These are phyloP conservation scores for Parastagonospora nodorum DNA, from an alignment of 2,329 filamentous ascomycete species.

Conservation along the genomic window DNA sequence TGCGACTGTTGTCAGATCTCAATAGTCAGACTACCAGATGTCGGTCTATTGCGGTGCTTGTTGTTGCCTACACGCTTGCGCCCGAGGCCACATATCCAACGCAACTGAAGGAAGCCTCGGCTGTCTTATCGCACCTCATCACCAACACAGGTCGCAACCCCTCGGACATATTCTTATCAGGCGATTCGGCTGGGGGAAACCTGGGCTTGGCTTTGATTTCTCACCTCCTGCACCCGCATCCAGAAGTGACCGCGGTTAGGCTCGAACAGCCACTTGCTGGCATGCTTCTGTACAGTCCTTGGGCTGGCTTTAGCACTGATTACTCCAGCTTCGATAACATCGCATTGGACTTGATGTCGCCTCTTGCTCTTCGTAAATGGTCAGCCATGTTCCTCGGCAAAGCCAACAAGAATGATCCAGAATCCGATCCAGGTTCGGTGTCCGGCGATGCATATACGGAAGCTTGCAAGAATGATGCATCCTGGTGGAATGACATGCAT, in stretches of 20 bases:
- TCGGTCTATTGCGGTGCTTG: conserved; percentile 18
- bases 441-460: conserved; percentile 22
- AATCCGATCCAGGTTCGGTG: conserved; percentile 12
- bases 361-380: conserved; percentile 14
- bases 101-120: conserved; percentile 25
- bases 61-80: conserved; percentile 25
- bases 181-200: conserved; percentile 14
- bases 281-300: conserved; percentile 20
- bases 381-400: conserved; percentile 21
- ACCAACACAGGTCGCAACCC: conserved; percentile 10
- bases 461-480: conserved; percentile 12
- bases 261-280: conserved; percentile 15
- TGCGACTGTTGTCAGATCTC: conserved; percentile 13
- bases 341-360: conserved; percentile 11
- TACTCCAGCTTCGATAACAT: conserved; percentile 20
- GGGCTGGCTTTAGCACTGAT: conserved; percentile 19
- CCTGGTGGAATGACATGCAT: conserved; percentile 15
- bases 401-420: conserved; percentile 7
- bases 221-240: conserved; percentile 30
- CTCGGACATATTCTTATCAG: conserved; percentile 16
- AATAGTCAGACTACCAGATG: conserved; percentile 4
- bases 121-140: conserved; percentile 22
- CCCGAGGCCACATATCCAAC: conserved; percentile 27
- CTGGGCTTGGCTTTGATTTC: conserved; percentile 16
- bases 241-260: conserved; percentile 16